Conservation (phyloP, 257 asterid genomes). For the Scutellaria barbata region DNA sequence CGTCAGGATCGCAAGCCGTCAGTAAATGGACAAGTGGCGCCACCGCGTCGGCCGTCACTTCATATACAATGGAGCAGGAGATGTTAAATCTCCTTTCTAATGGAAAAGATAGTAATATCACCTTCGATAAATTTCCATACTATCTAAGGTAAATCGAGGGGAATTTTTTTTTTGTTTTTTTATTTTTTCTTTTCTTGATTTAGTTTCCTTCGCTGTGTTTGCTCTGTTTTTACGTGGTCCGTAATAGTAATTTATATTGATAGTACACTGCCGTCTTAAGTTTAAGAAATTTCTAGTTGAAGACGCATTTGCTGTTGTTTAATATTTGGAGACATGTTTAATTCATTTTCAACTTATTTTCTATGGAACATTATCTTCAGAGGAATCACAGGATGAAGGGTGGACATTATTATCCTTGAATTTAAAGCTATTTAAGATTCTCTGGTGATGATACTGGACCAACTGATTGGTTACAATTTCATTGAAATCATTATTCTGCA, state of each 20-base stretch:
- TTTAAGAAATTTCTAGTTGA: neutral
- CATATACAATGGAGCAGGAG: conserved; percentile 67
- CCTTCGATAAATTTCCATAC: conserved; percentile 81
- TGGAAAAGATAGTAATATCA: conserved; percentile 62
- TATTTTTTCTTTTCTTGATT: neutral
- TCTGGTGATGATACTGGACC: neutral
- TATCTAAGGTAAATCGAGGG: conserved; percentile 59
- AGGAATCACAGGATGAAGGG: neutral
- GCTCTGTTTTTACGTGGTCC: conserved; percentile 12
- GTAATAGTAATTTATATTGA: neutral
- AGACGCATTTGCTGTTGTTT: neutral
- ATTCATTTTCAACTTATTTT: neutral
- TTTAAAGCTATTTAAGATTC: neutral
- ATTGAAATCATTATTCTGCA: no score
- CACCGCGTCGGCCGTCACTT: conserved; percentile 40
- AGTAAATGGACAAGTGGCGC: conserved; percentile 54
- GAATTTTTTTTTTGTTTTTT: no score
- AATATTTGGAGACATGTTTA: neutral
- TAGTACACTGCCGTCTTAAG: neutral
- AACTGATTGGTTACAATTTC: neutral
- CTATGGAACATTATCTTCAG: neutral
- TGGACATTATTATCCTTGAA: neutral
- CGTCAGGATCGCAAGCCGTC: conserved; percentile 70
- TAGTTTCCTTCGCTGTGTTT: neutral
- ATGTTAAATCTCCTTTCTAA: conserved; percentile 61